phyloP scores from a whole-genome alignment of 2,329 filamentous ascomycete genomes.

The Diaporthe ampelina region DNA sequence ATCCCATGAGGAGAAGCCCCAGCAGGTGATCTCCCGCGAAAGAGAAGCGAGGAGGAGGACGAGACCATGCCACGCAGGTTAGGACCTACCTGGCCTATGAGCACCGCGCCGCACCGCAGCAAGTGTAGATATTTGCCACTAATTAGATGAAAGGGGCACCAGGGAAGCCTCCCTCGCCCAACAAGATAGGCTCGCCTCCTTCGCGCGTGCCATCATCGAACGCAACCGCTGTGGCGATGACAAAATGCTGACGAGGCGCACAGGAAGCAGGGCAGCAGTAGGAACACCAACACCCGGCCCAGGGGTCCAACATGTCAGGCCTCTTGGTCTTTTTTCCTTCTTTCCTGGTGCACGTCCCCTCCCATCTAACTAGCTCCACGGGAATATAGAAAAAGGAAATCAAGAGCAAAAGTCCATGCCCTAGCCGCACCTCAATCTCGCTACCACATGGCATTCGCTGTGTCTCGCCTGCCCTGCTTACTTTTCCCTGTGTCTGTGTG shows the following conservation, averaged over 20 bases:
- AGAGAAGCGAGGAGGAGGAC: background rate
- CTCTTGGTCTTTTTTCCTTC: background rate
- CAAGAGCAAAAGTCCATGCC: background rate
- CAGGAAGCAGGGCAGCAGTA: background rate
- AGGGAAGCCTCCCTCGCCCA: background rate
- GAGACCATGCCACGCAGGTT: background rate
- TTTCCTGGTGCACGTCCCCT: conserved; percentile 6
- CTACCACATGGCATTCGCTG: background rate
- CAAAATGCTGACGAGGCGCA: conserved; percentile 23
- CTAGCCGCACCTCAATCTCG: conserved; percentile 24
- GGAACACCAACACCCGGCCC: background rate
- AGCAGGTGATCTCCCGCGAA: conserved; percentile 15
- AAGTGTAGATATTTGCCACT: conserved; percentile 24
- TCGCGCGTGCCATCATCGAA: conserved; percentile 19
- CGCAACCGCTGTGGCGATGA: conserved; percentile 26
- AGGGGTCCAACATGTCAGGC: background rate
- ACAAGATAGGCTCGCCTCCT: conserved; percentile 24
- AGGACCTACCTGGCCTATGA: background rate
- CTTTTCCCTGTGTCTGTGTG: background rate
- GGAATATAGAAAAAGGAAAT: background rate
- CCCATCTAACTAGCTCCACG: conserved; percentile 1
- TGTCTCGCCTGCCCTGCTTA: too few relatives aligned
- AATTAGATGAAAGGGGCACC: conserved; percentile 26
- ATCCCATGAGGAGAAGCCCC: conserved; percentile 14
- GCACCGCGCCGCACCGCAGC: background rate